Conservation (phyloP, 2,329 filamentous ascomycete species). For the Talaromyces sp. region DNA sequence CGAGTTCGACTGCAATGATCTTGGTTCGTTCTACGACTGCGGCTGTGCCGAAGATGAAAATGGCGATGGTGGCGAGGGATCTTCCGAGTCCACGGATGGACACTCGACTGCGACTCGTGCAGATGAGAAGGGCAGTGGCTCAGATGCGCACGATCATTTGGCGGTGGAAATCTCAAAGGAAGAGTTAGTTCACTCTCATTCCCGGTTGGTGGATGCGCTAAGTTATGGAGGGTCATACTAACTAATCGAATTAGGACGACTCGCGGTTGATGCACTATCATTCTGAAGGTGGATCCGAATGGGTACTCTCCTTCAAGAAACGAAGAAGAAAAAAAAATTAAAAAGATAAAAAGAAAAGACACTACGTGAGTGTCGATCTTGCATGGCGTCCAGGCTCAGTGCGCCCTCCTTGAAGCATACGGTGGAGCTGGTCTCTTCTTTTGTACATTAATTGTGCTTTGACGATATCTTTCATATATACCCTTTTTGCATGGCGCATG, state of each 20-base stretch:
- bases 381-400: conserved; percentile 1
- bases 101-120: conserved; percentile 12
- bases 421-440: conserved; percentile 13
- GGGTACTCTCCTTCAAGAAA: neutral
- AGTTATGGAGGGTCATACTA: neutral
- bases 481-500: neutral
- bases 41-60: conserved; percentile 61
- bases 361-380: neutral
- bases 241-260: conserved; percentile 3
- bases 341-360: conserved; percentile 7
- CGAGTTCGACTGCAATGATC: conserved; percentile 65
- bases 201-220: neutral
- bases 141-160: conserved; percentile 20
- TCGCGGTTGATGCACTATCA: conserved; percentile 3
- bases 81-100: conserved; percentile 11
- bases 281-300: neutral
- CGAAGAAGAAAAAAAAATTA: neutral
- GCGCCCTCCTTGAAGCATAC: neutral
- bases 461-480: conserved; percentile 8
- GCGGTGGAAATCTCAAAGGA: conserved; percentile 41
- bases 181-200: conserved; percentile 30
- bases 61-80: conserved; percentile 11
- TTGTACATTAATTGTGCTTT: conserved; percentile 11
- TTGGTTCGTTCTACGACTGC: conserved; percentile 69
- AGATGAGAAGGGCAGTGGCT: conserved; percentile 6